phyloP scores from a whole-genome alignment of 306 rosid genomes.

The Arachis stenosperma region DNA sequence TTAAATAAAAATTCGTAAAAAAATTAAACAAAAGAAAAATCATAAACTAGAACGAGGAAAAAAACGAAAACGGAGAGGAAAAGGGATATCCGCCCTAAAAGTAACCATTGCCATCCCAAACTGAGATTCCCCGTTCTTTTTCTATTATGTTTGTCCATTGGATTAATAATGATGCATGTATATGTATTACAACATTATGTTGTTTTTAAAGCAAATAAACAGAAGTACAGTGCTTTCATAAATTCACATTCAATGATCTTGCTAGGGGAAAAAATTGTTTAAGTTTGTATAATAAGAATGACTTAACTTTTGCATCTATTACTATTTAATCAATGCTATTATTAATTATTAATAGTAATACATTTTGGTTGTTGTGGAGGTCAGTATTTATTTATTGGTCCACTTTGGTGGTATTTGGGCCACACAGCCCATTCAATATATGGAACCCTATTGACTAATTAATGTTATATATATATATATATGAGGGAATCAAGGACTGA shows the following conservation, averaged over 20 bases:
- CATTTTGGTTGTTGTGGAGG: constrained; percentile 7
- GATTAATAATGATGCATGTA: too few species aligned
- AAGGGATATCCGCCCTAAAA: too few species aligned
- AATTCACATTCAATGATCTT: constrained; percentile 2
- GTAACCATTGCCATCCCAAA: too few species aligned
- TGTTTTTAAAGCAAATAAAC: too few species aligned
- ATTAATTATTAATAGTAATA: background rate
- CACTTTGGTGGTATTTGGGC: constrained; percentile 39
- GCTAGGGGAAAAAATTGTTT: background rate
- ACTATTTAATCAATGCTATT: background rate
- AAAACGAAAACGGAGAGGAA: too few species aligned
- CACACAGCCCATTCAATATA: constrained; percentile 28
- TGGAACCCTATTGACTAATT: constrained; percentile 24
- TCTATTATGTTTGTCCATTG: too few species aligned
- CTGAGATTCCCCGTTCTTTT: too few species aligned
- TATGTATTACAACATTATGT: too few species aligned
- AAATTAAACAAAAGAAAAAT: too few species aligned
- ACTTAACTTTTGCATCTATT: background rate
- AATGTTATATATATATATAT: constrained; percentile 1
- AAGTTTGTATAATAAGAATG: background rate
- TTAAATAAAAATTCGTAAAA: too few species aligned
- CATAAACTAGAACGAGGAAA: too few species aligned
- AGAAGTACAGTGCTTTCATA: background rate
- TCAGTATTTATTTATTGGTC: constrained; percentile 22
- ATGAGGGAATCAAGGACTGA: constrained; percentile 23